Base-by-base conservation (phyloP, 345 rosid species). In the Noccaea caerulescens region DNA sequence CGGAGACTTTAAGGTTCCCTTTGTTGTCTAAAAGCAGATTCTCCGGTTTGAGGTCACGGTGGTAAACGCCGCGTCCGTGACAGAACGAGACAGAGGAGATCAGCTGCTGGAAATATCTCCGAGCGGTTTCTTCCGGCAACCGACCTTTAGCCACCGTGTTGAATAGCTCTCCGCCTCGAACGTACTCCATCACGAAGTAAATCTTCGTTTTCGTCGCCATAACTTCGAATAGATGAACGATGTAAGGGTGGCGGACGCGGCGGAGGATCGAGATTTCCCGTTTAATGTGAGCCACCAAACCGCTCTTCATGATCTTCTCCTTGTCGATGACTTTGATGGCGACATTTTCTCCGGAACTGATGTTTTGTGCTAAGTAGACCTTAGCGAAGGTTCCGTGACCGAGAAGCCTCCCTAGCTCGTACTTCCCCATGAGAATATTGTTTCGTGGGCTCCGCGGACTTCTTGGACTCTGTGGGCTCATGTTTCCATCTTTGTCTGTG, bases 381-480 rank as follows among this genome's bases (percentile, higher is more conserved):
- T 93, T 93, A 2, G 98, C 98, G 63, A 90, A 88, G 68, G 85
- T 85, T 7, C 98, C 98, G 23, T 90, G 91, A 2, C 98, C 98
- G 5, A 93, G 84, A 5, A 93, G 81, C 68, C 79, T 82, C 32
- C 95, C 97, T 36, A 90, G 68, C 80, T 90, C 89, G 72, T 82
- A 93, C 30, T 81, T 84, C 25, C 86, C 91, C 14, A 93, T 82
- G 10, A 93, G 93, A 10, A 80, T 82, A n/a, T 69, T 9, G 45
- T 75, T 55, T 61, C 81, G 58, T 4, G 60, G 71, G 16, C 77
- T 73, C 61, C 46, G 56, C 2, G 76, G 78, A 4, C 73, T 75
- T 13, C 69, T 68, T 4, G 78, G 80, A 50, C 80, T 76, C 55
- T 58, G 75, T 58, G 84, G 84, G 42, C 62, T 68, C 4, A 11